Evolutionary conservation across 1,284 basidiomycete genomes (phyloP), one percentile per base, ranked within the genome.

Genomic region (Pholiota adiposa): DNA sequence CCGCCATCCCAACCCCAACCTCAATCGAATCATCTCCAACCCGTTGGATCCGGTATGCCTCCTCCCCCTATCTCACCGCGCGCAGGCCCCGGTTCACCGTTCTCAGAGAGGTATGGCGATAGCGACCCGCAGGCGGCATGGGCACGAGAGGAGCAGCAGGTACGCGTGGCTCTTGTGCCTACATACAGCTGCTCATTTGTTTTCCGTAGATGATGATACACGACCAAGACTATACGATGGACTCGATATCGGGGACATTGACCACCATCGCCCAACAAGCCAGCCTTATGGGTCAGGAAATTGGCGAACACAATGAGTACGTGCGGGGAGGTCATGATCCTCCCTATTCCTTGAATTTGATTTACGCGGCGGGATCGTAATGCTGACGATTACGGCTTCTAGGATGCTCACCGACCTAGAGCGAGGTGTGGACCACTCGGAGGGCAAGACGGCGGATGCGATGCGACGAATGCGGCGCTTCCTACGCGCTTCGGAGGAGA

Each of bases 381-480:
- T 43, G 2, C 14, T 21, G 12, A 14, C 2, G 14, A n/a, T n/a
- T 38, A 12, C 11, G 29, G 4, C 29, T 31, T 31, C 11, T 65
- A 96, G 94, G 67, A 86, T 97, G 84, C 80, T 97, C 0, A 89
- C 86, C 34, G 94, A 95, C 69, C 77, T 97, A 1, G 92, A 93
- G 61, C 79, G 73, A 9, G 83, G 85, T 31, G 92, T 96, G 1
- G 93, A 94, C 68, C 73, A 70, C 12, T 89, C 94, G 4, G 88
- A 92, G 63, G 82, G 80, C 21, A 90, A 90, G 65, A 78, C 97
- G 2, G 79, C 73, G 31, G 81, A 77, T 52, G 92, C 93, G 5
- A 89, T 92, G 83, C 81, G 75, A 40, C 83, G 81, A 62, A 86
- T 97, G 85, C 83, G 86, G 62, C 87, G 87, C 60, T 94, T 97